Percentiles rank a stretch among this genome's conserved stretches.
These are phyloP conservation scores for Fraxinus sp. DNA, from an alignment of 305 asterid species.

Conservation along the genomic window DNA sequence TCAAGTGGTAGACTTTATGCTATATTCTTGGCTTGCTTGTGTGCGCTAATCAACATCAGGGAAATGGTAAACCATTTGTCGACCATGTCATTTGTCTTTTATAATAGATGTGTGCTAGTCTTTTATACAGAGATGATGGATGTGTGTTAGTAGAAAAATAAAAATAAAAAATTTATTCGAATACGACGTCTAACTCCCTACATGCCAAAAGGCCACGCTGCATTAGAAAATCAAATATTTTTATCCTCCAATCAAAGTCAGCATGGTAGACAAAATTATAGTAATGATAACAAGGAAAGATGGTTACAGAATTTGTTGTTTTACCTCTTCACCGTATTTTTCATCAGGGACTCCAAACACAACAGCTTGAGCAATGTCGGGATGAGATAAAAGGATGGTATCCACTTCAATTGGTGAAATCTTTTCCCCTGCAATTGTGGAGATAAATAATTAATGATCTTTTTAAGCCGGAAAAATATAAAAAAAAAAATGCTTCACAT, in stretches of 20 bases:
- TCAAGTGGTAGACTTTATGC: neutral
- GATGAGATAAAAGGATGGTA: conserved; percentile 79
- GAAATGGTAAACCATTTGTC: neutral
- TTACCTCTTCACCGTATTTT: conserved; percentile 97
- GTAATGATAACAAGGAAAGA: neutral
- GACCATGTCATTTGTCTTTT: neutral
- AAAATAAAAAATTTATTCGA: neutral
- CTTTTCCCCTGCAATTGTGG: conserved; percentile 68
- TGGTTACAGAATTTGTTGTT: conserved; percentile 6
- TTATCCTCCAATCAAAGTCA: neutral
- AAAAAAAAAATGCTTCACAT: neutral
- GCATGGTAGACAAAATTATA: neutral
- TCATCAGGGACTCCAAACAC: conserved; percentile 96
- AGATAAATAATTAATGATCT: neutral
- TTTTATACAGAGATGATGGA: neutral
- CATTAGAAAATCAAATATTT: neutral
- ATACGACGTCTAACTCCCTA: neutral
- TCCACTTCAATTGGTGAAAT: conserved; percentile 97
- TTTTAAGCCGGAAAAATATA: neutral
- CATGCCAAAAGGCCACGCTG: neutral
- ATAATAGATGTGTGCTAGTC: neutral
- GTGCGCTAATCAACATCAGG: neutral
- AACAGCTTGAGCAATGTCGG: conserved; percentile 78
- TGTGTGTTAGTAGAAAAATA: neutral
- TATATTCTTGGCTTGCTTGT: neutral